Percentiles rank a stretch among this genome's conserved stretches.
These are phyloP conservation scores for Phaeosphaeriaceae sp. DNA, from an alignment of 2,329 filamentous ascomycete species.

Conservation along the genomic window DNA sequence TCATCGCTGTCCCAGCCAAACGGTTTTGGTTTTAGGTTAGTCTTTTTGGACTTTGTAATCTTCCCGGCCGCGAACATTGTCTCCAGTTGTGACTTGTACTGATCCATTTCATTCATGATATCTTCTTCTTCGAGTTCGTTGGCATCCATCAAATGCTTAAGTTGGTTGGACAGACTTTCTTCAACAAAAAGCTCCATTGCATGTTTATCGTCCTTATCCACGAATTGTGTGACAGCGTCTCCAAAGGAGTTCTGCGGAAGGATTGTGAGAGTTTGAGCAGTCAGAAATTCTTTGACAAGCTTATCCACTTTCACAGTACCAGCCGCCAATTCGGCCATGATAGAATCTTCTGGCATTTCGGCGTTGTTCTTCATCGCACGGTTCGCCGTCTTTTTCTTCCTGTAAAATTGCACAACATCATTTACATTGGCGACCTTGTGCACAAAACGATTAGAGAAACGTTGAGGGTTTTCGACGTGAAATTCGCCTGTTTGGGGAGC, in stretches of 20 bases:
- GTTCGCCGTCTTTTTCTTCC: conserved; percentile 73
- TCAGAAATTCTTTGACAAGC: conserved; percentile 85
- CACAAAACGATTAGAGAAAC: conserved; percentile 91
- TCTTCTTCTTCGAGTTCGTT: conserved; percentile 72
- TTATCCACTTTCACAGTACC: conserved; percentile 87
- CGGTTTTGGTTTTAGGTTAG: conserved; percentile 75
- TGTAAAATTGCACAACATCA: conserved; percentile 91
- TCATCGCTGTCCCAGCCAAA: conserved; percentile 87
- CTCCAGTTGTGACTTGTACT: conserved; percentile 72
- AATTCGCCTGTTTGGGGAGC: conserved; percentile 84
- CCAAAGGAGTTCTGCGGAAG: conserved; percentile 91
- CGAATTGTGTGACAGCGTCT: conserved; percentile 90
- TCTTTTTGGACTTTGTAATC: conserved; percentile 61
- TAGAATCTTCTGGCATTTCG: conserved; percentile 68
- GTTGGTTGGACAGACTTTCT: conserved; percentile 51
- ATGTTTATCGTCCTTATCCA: conserved; percentile 93
- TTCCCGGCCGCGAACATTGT: conserved; percentile 71
- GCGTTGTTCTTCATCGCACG: conserved; percentile 54
- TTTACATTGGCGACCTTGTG: conserved; percentile 92
- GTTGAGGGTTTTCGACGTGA: conserved; percentile 92
- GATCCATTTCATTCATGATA: conserved; percentile 75
- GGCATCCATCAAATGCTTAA: conserved; percentile 55
- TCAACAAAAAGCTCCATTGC: conserved; percentile 69
- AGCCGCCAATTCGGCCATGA: conserved; percentile 66
- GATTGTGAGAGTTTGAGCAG: conserved; percentile 87